Percentiles rank a stretch among this genome's conserved stretches.
These are phyloP conservation scores for Gossypium arboreum DNA, from an alignment of 345 rosid species.

Conservation along the genomic window DNA sequence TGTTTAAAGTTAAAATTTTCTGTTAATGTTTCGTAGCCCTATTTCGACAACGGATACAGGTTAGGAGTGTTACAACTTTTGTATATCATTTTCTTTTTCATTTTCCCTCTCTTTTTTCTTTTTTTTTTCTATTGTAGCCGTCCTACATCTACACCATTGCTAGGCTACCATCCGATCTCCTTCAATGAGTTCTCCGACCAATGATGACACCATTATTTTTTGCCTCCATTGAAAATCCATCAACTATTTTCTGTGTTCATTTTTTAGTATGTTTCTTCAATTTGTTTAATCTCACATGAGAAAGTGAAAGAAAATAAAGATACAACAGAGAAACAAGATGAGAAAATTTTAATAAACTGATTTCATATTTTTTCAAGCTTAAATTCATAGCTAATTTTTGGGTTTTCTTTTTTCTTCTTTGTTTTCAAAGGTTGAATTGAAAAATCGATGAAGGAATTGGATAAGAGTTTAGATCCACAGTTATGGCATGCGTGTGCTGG, in stretches of 20 bases:
- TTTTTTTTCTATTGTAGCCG: too few species aligned
- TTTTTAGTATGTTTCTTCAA: not conserved
- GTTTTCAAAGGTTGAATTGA: not conserved
- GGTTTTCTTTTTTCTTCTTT: not conserved
- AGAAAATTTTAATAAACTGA: conserved; percentile 16
- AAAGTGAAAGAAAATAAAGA: not conserved
- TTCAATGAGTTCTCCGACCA: too few species aligned
- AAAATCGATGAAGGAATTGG: conserved; percentile 37
- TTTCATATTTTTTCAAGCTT: not conserved
- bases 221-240: too few species aligned
- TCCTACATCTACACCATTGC: too few species aligned
- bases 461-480: conserved; percentile 72
- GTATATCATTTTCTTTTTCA: too few species aligned
- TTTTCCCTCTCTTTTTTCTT: too few species aligned
- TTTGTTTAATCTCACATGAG: conserved; percentile 9
- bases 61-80: too few species aligned
- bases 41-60: fast-evolving
- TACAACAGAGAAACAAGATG: not conserved
- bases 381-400: not conserved
- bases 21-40: too few species aligned
- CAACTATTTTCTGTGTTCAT: not conserved
- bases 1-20: too few species aligned
- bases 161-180: too few species aligned
- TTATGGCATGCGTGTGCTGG: conserved; percentile 98
- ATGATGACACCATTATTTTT: too few species aligned